Base-by-base conservation (phyloP, 2,329 filamentous ascomycete species). In the Penicillium glabrum region DNA sequence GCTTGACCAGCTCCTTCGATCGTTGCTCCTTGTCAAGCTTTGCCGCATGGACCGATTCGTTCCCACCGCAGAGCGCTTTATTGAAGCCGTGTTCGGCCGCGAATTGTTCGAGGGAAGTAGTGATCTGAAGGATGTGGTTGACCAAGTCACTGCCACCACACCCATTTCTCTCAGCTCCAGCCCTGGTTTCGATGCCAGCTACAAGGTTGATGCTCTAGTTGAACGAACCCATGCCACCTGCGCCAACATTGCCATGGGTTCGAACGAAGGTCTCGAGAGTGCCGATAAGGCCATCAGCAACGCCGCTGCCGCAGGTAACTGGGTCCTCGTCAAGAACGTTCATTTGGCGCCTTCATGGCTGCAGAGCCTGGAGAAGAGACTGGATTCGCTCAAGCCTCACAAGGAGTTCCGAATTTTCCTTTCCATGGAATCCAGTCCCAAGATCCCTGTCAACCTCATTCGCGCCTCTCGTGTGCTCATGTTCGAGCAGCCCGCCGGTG, bases 311-410 rank as follows among this genome's bases (percentile, higher is more conserved):
- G 89, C 88, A 16, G 95, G 95, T 64, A 91, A 88, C 26, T 99
- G 95, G 95, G 96, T 99, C 10, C 83, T 99, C 59, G 88, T 99
- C 83, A 99, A 99, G 85, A 99, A 99, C 79, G 95, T 99, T 21
- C 95, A 99, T 75, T 83, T 99, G 60, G 92, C 93, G 29, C 92
- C 95, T 1, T 91, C 91, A 13, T 99, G 96, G 96, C 81, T 99
- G 31, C 93, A 98, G 76, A 96, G 92, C 69, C 83, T 99, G 16
- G 93, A 99, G 80, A 99, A 99, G 82, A 88, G 93, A 45, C 90
- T 99, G 79, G 92, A 96, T 65, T 91, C 91, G 11, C 88, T 99
- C 70, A 97, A 96, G 71, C 93, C 96, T 27, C 91, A 98, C 76
- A 82, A 86, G 37, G 89, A 96, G 72, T 99, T 99, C 83, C 85